A percentile compares a stretch with the other conserved stretches of the same genome.
Conservation (phyloP, 2,329 filamentous ascomycete species). For the Eutypa lata region DNA sequence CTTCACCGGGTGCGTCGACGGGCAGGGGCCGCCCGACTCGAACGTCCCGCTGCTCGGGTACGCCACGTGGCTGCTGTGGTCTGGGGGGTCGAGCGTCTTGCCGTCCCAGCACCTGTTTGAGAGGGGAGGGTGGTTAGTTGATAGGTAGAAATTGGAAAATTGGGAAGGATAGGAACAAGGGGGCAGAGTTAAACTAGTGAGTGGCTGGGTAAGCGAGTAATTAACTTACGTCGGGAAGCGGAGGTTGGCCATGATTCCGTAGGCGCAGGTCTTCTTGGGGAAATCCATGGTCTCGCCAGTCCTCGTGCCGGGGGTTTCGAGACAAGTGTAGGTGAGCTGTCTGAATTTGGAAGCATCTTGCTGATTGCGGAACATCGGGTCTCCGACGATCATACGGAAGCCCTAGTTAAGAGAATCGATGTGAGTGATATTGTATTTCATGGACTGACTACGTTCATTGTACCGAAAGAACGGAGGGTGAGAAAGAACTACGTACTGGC, state of each 20-base stretch:
- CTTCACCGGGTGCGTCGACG: constrained; percentile 43
- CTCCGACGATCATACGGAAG: constrained; percentile 44
- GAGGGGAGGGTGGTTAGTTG: neutral
- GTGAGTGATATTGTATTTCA: too few species aligned
- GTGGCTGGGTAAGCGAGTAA: too few species aligned
- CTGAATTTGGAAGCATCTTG: constrained; percentile 34
- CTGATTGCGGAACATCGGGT: constrained; percentile 31
- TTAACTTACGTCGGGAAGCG: constrained; percentile 50
- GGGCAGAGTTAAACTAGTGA: too few species aligned
- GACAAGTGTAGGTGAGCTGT: constrained; percentile 42
- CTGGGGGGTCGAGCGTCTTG: constrained; percentile 42
- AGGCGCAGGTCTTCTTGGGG: constrained; percentile 35
- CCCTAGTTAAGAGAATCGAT: constrained; percentile 31
- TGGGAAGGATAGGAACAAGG: too few species aligned
- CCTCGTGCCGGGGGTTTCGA: constrained; percentile 34
- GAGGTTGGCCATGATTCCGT: constrained; percentile 41
- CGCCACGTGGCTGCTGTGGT: constrained; percentile 49
- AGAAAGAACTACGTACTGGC: constrained; percentile 28
- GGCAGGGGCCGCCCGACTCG: constrained; percentile 30
- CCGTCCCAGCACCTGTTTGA: constrained; percentile 51
- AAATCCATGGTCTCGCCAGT: constrained; percentile 36
- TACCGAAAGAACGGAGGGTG: too few species aligned
- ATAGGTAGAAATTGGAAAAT: neutral
- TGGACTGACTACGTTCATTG: too few species aligned
- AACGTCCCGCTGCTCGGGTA: constrained; percentile 35